These are phyloP conservation scores for Mrakia blollopis DNA, from an alignment of 768 basidiomycete species.

Conservation along the genomic window DNA sequence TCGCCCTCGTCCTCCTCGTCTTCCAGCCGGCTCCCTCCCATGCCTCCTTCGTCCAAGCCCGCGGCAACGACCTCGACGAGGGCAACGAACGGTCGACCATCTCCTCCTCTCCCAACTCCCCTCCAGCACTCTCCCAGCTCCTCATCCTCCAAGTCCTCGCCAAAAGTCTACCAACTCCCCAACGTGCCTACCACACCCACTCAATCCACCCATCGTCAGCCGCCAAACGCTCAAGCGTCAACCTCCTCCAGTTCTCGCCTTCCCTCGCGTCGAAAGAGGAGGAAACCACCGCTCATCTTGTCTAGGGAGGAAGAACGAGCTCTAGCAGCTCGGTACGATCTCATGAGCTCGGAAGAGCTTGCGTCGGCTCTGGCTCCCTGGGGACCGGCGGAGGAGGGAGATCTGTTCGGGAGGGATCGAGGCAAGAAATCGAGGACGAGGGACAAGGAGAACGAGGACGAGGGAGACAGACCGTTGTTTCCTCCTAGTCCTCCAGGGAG, in stretches of 20 bases:
- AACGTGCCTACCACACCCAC: neutral
- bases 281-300: conserved; percentile 8
- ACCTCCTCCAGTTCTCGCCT: neutral
- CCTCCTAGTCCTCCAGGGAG: conserved; percentile 10
- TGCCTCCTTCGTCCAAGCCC: neutral
- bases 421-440: neutral
- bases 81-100: neutral
- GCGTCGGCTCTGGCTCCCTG: conserved; percentile 5
- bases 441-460: neutral
- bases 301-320: conserved; percentile 16
- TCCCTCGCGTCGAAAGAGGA: neutral
- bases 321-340: conserved; percentile 20
- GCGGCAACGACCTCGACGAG: neutral
- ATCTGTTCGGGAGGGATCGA: neutral
- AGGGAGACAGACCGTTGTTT: conserved; percentile 14
- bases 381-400: neutral
- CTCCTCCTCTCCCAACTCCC: neutral
- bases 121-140: neutral
- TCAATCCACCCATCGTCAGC: neutral
- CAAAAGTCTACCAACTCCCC: neutral
- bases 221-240: neutral
- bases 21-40: neutral
- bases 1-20: neutral
- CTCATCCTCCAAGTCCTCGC: conserved; percentile 6
- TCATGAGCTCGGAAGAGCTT: conserved; percentile 21